Evolutionary conservation across 345 rosid species (phyloP).

Genomic region (Geranium rotundifolium): DNA sequence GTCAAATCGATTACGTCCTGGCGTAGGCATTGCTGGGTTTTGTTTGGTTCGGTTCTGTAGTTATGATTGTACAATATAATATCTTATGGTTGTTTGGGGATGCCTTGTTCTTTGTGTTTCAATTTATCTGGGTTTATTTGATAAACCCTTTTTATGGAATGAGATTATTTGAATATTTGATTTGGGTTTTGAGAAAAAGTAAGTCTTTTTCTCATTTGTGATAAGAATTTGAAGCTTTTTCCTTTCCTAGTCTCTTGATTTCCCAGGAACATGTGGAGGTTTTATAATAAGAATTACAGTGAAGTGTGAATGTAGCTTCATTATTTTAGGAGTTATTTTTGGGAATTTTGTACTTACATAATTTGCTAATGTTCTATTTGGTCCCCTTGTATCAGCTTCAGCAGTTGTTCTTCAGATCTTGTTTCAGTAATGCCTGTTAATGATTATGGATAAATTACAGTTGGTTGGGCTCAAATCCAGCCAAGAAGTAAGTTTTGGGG

Average conservation of each 20-base stretch:
- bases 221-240: too few relatives aligned
- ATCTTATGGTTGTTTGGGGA: neutral
- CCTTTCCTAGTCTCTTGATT: too few relatives aligned
- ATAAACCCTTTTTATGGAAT: neutral
- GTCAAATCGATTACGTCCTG: too few relatives aligned
- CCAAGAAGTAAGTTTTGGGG: conserved; percentile 10
- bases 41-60: too few relatives aligned
- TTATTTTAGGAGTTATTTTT: neutral
- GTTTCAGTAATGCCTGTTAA: neutral
- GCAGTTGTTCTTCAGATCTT: neutral
- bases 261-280: neutral
- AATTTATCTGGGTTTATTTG: neutral
- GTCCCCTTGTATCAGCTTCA: conserved; percentile 2
- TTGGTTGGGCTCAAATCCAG: conserved; percentile 15
- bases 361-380: conserved; percentile 1
- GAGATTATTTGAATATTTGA: neutral
- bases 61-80: too few relatives aligned
- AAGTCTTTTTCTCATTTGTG: neutral
- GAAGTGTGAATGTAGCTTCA: neutral
- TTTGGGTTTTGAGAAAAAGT: too few relatives aligned
- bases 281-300: neutral
- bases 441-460: conserved; percentile 20
- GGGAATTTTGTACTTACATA: neutral
- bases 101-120: neutral
- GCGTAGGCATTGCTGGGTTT: too few relatives aligned